Percentiles rank a stretch among this genome's conserved stretches.
phyloP scores from a whole-genome alignment of 805 yeast genomes.

The Saturnispora quitensis region DNA sequence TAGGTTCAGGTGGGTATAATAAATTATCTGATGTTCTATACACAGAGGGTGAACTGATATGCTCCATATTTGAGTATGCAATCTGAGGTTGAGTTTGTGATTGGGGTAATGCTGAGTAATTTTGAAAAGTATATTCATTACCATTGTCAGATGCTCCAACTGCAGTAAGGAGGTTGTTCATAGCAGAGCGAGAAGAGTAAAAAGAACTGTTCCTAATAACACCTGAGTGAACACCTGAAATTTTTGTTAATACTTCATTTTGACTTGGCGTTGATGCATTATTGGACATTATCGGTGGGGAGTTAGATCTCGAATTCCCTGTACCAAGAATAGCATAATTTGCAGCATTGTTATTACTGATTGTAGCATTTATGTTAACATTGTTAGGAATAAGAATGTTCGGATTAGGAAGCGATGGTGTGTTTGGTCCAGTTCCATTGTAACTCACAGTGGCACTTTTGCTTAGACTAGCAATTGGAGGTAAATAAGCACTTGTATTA shows the following conservation, averaged over 20 bases:
- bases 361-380: neutral
- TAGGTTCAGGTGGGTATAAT: conserved; percentile 15
- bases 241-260: neutral
- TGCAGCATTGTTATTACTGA: neutral
- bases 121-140: conserved; percentile 1
- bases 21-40: conserved; percentile 5
- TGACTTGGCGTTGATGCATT: neutral
- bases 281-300: neutral
- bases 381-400: conserved; percentile 1
- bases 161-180: conserved; percentile 3
- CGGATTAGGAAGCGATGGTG: conserved; percentile 7
- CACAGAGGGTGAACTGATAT: conserved; percentile 3
- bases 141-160: neutral
- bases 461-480: neutral
- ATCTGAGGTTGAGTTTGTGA: neutral
- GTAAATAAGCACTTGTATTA: neutral
- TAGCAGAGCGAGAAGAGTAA: conserved; percentile 1
- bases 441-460: neutral
- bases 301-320: neutral
- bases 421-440: neutral
- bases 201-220: conserved; percentile 1
- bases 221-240: neutral
- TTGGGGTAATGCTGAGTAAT: neutral
- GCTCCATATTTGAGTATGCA: neutral
- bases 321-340: neutral